These are phyloP conservation scores for Exophiala alcalophila DNA, from an alignment of 2,329 filamentous ascomycete species.

Conservation along the genomic window DNA sequence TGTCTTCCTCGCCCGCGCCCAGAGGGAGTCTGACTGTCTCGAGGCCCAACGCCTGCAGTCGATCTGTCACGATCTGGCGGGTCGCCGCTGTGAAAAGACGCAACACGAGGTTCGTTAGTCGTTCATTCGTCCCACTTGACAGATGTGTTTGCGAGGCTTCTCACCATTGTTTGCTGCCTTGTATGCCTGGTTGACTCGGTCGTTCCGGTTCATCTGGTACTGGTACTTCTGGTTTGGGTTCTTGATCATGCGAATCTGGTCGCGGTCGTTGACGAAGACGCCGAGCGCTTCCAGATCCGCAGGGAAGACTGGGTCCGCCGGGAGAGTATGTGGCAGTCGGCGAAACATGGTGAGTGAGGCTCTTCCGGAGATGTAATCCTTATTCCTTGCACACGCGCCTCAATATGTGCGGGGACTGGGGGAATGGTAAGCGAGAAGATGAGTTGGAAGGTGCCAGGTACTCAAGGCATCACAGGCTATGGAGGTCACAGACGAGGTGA, in stretches of 20 bases:
- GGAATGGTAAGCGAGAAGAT: too few species aligned
- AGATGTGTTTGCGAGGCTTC: too few species aligned
- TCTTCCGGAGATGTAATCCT: too few species aligned
- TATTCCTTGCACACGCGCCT: too few species aligned
- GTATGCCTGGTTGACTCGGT: conserved; percentile 73
- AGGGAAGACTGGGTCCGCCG: conserved; percentile 66
- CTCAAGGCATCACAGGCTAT: too few species aligned
- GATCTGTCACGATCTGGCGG: conserved; percentile 57
- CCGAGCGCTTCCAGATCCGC: conserved; percentile 67
- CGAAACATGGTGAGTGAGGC: conserved; percentile 64
- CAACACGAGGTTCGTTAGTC: background rate
- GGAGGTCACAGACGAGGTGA: too few species aligned
- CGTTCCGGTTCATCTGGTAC: conserved; percentile 69
- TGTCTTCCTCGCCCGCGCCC: conserved; percentile 42
- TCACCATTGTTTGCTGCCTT: conserved; percentile 71
- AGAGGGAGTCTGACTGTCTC: conserved; percentile 61
- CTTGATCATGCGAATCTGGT: conserved; percentile 69
- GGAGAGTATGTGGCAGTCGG: conserved; percentile 64
- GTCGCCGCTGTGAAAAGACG: conserved; percentile 56
- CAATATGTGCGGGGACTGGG: too few species aligned
- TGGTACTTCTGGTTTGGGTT: conserved; percentile 69
- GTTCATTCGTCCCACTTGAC: too few species aligned
- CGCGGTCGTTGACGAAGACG: conserved; percentile 73
- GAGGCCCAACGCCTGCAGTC: conserved; percentile 62
- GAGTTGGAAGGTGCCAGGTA: too few species aligned